Evolutionary conservation across 108 stramenopile genomes (phyloP), one percentile per base, ranked within the genome.

Genomic region (Schizochytrium sp.): DNA sequence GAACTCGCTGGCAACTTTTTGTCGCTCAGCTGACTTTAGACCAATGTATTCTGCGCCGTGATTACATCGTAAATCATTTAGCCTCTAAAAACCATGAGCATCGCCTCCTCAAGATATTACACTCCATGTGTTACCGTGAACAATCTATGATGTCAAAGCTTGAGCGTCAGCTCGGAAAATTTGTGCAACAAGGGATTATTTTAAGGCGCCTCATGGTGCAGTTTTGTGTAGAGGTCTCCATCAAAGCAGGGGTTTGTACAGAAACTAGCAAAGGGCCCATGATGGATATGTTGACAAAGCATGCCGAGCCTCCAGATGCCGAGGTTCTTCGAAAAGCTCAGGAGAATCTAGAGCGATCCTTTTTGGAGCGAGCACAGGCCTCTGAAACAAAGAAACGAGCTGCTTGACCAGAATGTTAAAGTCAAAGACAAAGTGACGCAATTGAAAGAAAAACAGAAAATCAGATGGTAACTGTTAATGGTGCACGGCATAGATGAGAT

Each of bases 161-260:
- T 15, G 64, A 69, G 64, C 64, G 44, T 7, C 64, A 44, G 8
- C 64, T 69, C 12, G 5, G 10, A 2, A 12, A 38, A 44, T 15
- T 69, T 15, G 64, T 44, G 28, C 64, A 69, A 44, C 64, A 69
- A 15, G 28, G 28, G 0, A 5, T 13, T 44, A 7, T 69, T 69
- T 69, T 69, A 44, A 38, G 64, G 5, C 12, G 64, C 42, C 19
- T 69, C 64, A 7, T 69, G 64, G 64, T 69, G 64, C 64, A 69
- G 64, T 44, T 69, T 44, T 28, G 64, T 44, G 64, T 44, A 7
- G 5, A 15, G 44, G 64, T 69, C 12, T 38, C 64, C 42, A 69
- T 44, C 12, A 38, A 7, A 1, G 64, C 64, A 7, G 64, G 64
- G 42, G 28, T 15, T 38, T 69, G 64, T 44, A 69, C 40, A 44